phyloP scores from a whole-genome alignment of 192 early-diverging fungal species.

The Coemansia sp. region DNA sequence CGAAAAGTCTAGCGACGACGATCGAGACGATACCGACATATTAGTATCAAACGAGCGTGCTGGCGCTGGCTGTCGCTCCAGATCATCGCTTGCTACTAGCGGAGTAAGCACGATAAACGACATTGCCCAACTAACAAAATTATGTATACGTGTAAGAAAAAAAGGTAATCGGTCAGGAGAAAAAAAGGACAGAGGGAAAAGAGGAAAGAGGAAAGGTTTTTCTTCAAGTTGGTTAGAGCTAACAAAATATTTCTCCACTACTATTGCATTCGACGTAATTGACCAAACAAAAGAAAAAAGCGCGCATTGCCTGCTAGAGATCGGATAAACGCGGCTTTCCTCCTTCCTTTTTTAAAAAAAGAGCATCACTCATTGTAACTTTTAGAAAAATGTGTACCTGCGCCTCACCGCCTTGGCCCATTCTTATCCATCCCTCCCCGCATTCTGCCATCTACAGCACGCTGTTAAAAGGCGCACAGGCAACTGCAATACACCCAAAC shows the following conservation, averaged over 20 bases:
- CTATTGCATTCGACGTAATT: background rate
- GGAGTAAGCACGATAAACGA: constrained; percentile 43
- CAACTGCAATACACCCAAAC: background rate
- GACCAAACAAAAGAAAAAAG: background rate
- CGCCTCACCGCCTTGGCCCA: background rate
- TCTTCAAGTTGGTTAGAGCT: background rate
- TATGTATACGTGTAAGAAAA: background rate
- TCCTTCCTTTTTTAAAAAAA: background rate
- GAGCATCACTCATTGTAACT: background rate
- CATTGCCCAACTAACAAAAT: constrained; percentile 7
- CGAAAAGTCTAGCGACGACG: background rate
- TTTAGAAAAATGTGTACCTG: background rate
- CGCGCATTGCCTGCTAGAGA: background rate
- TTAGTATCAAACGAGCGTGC: background rate
- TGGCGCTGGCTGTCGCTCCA: background rate
- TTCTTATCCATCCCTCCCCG: background rate
- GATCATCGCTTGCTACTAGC: constrained; percentile 7
- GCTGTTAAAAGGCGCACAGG: background rate
- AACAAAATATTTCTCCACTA: background rate
- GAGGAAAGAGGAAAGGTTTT: background rate
- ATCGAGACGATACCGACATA: background rate
- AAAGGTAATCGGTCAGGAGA: background rate
- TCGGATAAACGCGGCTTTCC: constrained; percentile 5
- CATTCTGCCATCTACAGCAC: background rate
- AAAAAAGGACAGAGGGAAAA: background rate